Conservation (phyloP, 75 land plant species). For the Selaginella moellendorffii region DNA sequence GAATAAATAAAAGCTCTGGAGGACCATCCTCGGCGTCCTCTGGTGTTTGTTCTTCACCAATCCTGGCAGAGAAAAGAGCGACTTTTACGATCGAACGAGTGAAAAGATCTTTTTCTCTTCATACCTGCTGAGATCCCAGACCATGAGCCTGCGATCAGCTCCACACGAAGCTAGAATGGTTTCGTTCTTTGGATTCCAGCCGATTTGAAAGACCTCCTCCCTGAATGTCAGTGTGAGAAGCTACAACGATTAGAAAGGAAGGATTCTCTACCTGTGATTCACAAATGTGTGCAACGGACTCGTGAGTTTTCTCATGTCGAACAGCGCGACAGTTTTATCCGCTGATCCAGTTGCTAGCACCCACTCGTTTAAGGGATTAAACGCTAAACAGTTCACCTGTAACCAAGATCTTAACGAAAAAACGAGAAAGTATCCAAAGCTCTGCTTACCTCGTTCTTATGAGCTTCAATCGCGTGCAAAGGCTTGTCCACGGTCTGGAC, state of each 20-base stretch:
- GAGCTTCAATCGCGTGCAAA: constrained; percentile 59
- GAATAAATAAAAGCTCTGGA: constrained; percentile 6
- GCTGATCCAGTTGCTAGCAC: constrained; percentile 87
- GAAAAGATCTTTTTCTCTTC: not conserved
- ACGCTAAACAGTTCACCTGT: constrained; percentile 86
- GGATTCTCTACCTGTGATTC: constrained; percentile 47
- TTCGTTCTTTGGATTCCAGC: constrained; percentile 6
- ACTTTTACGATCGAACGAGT: no score
- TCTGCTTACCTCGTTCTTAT: constrained; percentile 62
- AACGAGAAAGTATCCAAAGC: not conserved
- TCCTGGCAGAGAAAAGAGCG: no score
- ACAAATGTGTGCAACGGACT: constrained; percentile 55
- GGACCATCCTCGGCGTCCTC: constrained; percentile 4
- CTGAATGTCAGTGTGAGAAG: constrained; percentile 18
- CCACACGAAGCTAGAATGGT: not conserved
- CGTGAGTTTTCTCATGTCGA: constrained; percentile 60
- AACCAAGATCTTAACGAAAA: constrained; percentile 9
- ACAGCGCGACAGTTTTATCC: constrained; percentile 69
- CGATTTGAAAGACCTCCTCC: constrained; percentile 39
- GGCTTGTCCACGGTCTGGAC: constrained; percentile 43
- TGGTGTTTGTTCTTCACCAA: constrained; percentile 1
- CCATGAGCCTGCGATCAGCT: constrained; percentile 1
- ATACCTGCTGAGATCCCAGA: not conserved
- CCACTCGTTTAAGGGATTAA: constrained; percentile 91
- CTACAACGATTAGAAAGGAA: not conserved